phyloP scores from a whole-genome alignment of 768 basidiomycete genomes.

The Termitomyces sp. region DNA sequence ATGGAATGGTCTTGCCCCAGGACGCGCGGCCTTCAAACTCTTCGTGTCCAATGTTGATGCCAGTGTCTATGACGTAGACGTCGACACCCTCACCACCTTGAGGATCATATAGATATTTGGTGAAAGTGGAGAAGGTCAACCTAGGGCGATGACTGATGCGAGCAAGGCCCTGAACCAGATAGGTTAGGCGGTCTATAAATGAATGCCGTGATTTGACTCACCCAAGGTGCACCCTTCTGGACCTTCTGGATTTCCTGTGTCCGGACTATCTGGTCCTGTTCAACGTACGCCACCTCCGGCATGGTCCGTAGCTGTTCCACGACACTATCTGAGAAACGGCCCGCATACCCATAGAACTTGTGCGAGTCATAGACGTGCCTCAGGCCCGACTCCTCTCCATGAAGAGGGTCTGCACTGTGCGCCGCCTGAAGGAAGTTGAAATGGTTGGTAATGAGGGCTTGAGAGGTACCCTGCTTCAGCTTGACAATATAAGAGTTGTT shows the following conservation, averaged over 20 bases:
- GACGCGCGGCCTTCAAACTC: slow-evolving; percentile 87
- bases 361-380: slow-evolving; percentile 76
- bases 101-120: slow-evolving; percentile 68
- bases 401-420: slow-evolving; percentile 48
- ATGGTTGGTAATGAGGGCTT: slow-evolving; percentile 65
- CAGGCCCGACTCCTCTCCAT: slow-evolving; percentile 51
- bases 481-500: slow-evolving; percentile 95
- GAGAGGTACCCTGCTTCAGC: slow-evolving; percentile 67
- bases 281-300: slow-evolving; percentile 91
- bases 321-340: slow-evolving; percentile 65
- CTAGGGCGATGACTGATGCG: slow-evolving; percentile 84
- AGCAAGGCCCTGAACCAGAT: slow-evolving; percentile 74
- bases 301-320: slow-evolving; percentile 73
- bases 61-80: slow-evolving; percentile 85
- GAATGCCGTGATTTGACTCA: slow-evolving; percentile 31
- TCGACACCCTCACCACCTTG: slow-evolving; percentile 91
- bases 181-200: slow-evolving; percentile 13
- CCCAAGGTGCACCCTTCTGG: slow-evolving; percentile 85
- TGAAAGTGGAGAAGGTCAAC: slow-evolving; percentile 80
- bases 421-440: slow-evolving; percentile 74
- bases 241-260: slow-evolving; percentile 63
- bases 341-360: slow-evolving; percentile 71
- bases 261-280: slow-evolving; percentile 91
- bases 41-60: slow-evolving; percentile 80
- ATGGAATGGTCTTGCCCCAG: slow-evolving; percentile 93